Evolutionary conservation across 495 filamentous ascomycete species (phyloP), one percentile per base, ranked within the genome.

Genomic region (Polyplosphaeria fusca): DNA sequence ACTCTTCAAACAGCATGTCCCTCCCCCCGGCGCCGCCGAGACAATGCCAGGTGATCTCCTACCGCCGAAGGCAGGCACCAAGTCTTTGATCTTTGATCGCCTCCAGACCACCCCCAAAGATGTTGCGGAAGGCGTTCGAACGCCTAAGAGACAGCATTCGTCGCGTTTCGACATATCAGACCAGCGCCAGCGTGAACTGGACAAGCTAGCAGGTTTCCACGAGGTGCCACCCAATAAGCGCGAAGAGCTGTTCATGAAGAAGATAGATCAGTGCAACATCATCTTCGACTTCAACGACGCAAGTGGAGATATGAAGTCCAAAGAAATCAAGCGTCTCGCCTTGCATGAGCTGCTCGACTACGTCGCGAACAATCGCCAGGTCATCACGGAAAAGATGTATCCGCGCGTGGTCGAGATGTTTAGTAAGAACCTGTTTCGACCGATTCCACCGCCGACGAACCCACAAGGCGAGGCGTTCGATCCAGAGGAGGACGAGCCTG

Each of bases 281-380:
- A 99, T 99, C 63, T 99, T 99, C 67, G 93, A 99, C 72, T 99
- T 99, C 76, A 99, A 96, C 71, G 93, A 99, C 68, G 90, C 94
- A 35, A 94, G 89, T 57, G 91, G 85, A 48, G 93, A 99, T 66
- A 97, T 97, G 92, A 97, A 97, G 71, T 95, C 92, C n/a, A 99
- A 99, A 72, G 93, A 99, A 74, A 96, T 99, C 78, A 99, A 99
- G 79, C 83, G 93, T 63, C 74, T 99, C 67, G 94, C 93, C 42
- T 81, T 99, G 38, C 93, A 99, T 67, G 93, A 99, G 68, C 80
- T 99, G 25, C 79, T 99, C 45, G 93, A 99, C 69, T 99, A 99
- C 67, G 92, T 99, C 46, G 92, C 93, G 62, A 96, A 96, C 71
- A 99, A 99, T 67, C 83, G 93, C 35, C 91, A 94, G 61, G 93